Evolutionary conservation across 1,284 basidiomycete species (phyloP).

Genomic region (Tilletia walkeri): DNA sequence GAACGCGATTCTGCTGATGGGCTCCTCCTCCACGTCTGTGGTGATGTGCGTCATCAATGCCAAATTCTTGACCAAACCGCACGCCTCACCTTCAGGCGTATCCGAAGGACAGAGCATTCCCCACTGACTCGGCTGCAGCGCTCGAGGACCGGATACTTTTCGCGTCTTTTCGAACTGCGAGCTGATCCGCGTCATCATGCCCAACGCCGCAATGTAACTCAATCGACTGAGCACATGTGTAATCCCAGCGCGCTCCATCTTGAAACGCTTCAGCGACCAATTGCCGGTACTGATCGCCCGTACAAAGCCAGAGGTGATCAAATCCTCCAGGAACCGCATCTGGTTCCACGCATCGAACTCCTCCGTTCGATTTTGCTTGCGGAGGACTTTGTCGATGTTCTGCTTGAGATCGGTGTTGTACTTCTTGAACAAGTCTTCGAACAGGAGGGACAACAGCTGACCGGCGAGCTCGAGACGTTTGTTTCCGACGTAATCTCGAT

Average conservation of each 20-base stretch:
- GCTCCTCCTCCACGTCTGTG: slow-evolving; percentile 95
- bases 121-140: slow-evolving; percentile 98
- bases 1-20: slow-evolving; percentile 83
- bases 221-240: slow-evolving; percentile 97
- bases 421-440: slow-evolving; percentile 98
- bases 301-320: slow-evolving; percentile 92
- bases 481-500: slow-evolving; percentile 98
- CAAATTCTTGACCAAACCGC: slow-evolving; percentile 96
- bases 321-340: slow-evolving; percentile 79
- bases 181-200: slow-evolving; percentile 99
- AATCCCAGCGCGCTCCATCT: slow-evolving; percentile 98
- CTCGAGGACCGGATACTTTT: slow-evolving; percentile 96
- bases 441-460: slow-evolving; percentile 87
- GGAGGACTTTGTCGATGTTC: slow-evolving; percentile 95
- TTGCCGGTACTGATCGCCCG: slow-evolving; percentile 99
- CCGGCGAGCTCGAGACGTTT: slow-evolving; percentile 97
- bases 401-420: slow-evolving; percentile 96
- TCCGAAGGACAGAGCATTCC: slow-evolving; percentile 98
- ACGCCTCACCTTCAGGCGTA: slow-evolving; percentile 99
- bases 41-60: slow-evolving; percentile 99
- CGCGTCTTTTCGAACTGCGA: slow-evolving; percentile 99
- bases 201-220: slow-evolving; percentile 93
- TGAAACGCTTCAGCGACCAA: slow-evolving; percentile 98
- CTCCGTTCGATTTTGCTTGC: slow-evolving; percentile 89
- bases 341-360: slow-evolving; percentile 95